Conservation (phyloP, 108 stramenopile species). For the Poteriospumella lacustris region DNA sequence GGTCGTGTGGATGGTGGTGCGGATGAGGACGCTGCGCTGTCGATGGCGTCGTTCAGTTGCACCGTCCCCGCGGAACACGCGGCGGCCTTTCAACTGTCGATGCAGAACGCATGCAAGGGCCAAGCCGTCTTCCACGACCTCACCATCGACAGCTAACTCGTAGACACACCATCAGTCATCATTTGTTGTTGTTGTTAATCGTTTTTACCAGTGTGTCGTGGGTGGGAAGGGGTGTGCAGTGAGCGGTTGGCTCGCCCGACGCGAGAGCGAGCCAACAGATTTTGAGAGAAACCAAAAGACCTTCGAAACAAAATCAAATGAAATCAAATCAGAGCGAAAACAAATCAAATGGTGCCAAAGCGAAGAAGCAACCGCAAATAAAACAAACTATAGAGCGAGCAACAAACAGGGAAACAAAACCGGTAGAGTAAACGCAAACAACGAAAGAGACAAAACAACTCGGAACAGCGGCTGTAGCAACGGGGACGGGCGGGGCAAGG, state of each 20-base stretch:
- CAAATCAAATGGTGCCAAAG: neutral
- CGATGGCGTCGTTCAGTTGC: too few species aligned
- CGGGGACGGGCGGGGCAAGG: too few species aligned
- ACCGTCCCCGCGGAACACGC: too few species aligned
- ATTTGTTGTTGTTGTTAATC: neutral
- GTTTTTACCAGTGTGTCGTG: neutral
- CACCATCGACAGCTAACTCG: too few species aligned
- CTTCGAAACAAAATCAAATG: neutral
- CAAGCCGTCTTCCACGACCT: too few species aligned
- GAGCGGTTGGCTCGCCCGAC: neutral
- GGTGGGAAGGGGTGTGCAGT: neutral
- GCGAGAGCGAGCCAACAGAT: neutral
- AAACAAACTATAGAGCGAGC: neutral
- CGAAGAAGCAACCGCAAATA: neutral
- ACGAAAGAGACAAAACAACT: neutral
- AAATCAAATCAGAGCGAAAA: neutral
- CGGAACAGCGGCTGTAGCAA: neutral
- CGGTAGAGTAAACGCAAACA: neutral
- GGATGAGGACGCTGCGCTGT: too few species aligned
- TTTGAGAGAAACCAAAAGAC: neutral
- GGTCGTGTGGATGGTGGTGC: too few species aligned
- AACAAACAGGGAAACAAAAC: neutral
- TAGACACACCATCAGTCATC: neutral
- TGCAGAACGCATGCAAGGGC: too few species aligned
- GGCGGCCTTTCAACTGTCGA: too few species aligned